Percentiles rank a stretch among this genome's conserved stretches.
Evolutionary conservation across 2,329 filamentous ascomycete genomes (phyloP).

Genomic region (Kalaharituber pfeilii): DNA sequence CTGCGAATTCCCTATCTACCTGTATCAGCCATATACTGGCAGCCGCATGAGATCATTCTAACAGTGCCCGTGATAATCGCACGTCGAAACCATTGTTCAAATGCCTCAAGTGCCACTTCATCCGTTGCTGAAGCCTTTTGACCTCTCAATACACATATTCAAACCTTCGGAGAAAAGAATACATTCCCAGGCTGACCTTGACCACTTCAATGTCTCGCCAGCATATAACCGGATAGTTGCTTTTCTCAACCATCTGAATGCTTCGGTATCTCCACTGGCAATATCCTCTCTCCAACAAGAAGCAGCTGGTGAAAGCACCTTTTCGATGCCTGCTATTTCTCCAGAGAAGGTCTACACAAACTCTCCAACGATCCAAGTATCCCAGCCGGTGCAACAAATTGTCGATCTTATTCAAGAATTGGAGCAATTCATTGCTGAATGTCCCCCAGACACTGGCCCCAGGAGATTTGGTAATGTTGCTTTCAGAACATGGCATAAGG

Average conservation of each 20-base stretch:
- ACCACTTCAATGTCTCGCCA: constrained; percentile 57
- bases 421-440: constrained; percentile 52
- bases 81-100: too few relatives aligned
- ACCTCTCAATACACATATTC: constrained; percentile 37
- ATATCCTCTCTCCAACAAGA: constrained; percentile 28
- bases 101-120: neutral
- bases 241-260: constrained; percentile 81
- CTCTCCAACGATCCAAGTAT: constrained; percentile 29
- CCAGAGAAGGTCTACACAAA: constrained; percentile 35
- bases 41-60: too few relatives aligned
- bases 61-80: too few relatives aligned
- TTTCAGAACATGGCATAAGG: constrained; percentile 65
- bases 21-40: too few relatives aligned
- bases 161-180: constrained; percentile 59
- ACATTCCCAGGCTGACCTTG: constrained; percentile 65
- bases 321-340: constrained; percentile 13
- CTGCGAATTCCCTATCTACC: too few relatives aligned
- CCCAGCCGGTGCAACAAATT: constrained; percentile 45
- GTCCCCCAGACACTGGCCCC: constrained; percentile 69
- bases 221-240: constrained; percentile 76
- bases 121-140: neutral
- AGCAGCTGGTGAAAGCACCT: constrained; percentile 2
- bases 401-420: constrained; percentile 49
- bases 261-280: constrained; percentile 60
- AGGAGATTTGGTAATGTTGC: constrained; percentile 82